Evolutionary conservation across 176 grass and related monocot species (phyloP).

Genomic region (Carex pumila): DNA sequence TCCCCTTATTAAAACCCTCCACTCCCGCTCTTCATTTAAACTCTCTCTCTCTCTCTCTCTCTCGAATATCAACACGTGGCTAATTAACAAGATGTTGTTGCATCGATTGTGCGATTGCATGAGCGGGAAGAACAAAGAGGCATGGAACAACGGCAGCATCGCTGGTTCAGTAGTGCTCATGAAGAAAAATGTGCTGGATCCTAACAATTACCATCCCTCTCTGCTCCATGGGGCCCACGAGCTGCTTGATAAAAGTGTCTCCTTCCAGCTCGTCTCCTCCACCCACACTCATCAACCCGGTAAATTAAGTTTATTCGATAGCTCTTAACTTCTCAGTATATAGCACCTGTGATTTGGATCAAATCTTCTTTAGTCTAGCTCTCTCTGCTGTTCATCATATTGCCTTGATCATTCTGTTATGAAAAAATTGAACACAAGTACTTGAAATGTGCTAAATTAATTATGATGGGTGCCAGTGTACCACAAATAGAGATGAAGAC

Average conservation of each 20-base stretch:
- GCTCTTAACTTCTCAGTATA: not conserved
- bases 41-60: not conserved
- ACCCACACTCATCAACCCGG: slow-evolving; percentile 37
- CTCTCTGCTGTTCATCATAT: no score
- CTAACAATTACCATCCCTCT: slow-evolving; percentile 46
- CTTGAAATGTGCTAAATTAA: not conserved
- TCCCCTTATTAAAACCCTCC: not conserved
- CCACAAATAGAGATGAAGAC: no score
- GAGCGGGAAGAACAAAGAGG: not conserved
- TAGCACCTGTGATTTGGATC: not conserved
- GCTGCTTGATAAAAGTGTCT: slow-evolving; percentile 38
- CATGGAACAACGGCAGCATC: slow-evolving; percentile 10
- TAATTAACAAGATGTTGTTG: not conserved
- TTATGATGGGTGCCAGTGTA: not conserved
- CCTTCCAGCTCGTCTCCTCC: slow-evolving; percentile 68
- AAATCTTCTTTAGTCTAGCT: no score
- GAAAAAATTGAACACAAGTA: not conserved
- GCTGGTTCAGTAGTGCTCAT: slow-evolving; percentile 48
- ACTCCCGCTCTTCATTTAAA: not conserved
- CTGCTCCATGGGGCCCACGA: slow-evolving; percentile 47
- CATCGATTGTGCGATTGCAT: slow-evolving; percentile 10
- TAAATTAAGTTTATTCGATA: not conserved
- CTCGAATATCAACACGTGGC: no score
- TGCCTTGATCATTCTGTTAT: no score
- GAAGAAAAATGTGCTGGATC: slow-evolving; percentile 58